phyloP scores from a whole-genome alignment of 305 asterid species.

The Caryopteris hybrid region DNA sequence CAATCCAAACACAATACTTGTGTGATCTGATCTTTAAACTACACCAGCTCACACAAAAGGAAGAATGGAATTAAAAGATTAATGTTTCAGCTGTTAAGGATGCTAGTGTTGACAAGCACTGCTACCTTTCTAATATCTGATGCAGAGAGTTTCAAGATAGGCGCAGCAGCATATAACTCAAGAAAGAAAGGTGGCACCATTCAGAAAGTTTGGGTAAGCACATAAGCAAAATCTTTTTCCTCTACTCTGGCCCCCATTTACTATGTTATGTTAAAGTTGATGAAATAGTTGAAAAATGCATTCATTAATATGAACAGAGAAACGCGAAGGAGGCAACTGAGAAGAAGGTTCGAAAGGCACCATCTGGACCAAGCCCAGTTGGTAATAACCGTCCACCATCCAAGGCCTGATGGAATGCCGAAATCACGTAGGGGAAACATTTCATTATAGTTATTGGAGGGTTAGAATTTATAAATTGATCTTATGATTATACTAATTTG shows the following conservation, averaged over 20 bases:
- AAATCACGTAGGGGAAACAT: constrained; percentile 11
- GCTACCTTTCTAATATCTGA: constrained; percentile 14
- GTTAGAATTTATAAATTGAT: constrained; percentile 18
- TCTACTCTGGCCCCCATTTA: neutral
- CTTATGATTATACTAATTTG: constrained; percentile 9
- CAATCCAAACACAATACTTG: no score
- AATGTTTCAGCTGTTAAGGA: neutral
- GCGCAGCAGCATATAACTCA: constrained; percentile 26
- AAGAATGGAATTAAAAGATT: neutral
- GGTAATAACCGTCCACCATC: constrained; percentile 61
- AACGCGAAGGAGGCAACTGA: constrained; percentile 33
- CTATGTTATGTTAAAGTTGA: constrained; percentile 2
- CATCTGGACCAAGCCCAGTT: constrained; percentile 65
- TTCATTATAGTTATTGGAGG: constrained; percentile 25
- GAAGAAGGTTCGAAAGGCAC: constrained; percentile 42
- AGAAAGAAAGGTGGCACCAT: constrained; percentile 22
- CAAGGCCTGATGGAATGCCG: constrained; percentile 30
- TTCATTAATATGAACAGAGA: constrained; percentile 11
- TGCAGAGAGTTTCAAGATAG: constrained; percentile 39
- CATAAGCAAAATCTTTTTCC: neutral
- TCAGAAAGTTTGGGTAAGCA: constrained; percentile 35
- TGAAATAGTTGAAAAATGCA: neutral
- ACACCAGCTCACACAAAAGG: neutral
- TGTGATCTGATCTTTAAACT: neutral
- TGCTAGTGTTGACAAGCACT: neutral